Evolutionary conservation across 768 basidiomycete species (phyloP), one percentile per base, ranked within the genome.

Genomic region (Candolleomyces aberdarensis): DNA sequence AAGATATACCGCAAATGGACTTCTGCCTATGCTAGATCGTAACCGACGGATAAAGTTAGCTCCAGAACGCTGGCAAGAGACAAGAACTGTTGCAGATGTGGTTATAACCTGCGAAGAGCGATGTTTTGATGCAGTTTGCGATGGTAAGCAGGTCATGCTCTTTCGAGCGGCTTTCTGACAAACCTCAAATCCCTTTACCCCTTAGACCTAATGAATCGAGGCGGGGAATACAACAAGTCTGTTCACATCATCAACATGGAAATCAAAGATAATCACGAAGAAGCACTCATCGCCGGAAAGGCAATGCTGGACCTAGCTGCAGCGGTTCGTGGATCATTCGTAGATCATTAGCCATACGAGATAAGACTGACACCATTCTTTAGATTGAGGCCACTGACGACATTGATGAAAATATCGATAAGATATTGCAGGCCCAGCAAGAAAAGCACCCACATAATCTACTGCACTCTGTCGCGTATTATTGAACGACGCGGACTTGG

Each of bases 81-180:
- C 83, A 58, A 89, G 78, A 69, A 86, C 84, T 1, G 83, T 96
- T 9, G 93, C 92, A n/a, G 97, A 99, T 71, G 82, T 99, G 20
- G 97, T 99, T 20, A 95, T 99, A 69, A 99, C 97, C 5, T 99
- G 97, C 72, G 97, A 98, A 77, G 97, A 99, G 72, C 86, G 96
- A 57, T 99, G 97, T 73, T 99, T 95, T 72, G 97, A 99, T 71
- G 91, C 94, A 0, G 97, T 99, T 19, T 97, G 96, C 71, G 97
- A 98, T 73, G 97, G 97, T 97, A 67, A 69, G 85, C 72, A 40
- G 22, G 48, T n/a, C 11, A 55, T 14, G 15, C 22, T 17, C 5
- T 26, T 3, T 53, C 57, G 26, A 31, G 41, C 20, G 17, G 26
- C 44, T 32, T 22, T 19, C 32, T 54, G 46, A 52, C 19, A 11